Conservation (phyloP, 176 grass and related monocot genomes). For the Oryza nivara region DNA sequence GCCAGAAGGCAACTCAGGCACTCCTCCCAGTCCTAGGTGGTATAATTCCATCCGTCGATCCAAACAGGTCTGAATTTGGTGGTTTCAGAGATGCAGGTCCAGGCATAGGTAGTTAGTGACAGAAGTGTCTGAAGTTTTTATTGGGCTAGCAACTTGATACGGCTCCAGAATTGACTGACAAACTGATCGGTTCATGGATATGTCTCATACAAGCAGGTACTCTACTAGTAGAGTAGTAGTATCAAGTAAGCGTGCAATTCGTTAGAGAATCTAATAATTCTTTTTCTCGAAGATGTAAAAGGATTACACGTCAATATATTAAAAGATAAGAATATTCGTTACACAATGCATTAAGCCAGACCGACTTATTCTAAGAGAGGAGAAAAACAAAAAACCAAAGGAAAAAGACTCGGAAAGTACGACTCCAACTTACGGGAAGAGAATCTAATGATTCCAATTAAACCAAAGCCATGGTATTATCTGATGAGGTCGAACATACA, state of each 20-base stretch:
- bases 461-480: too few species aligned
- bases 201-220: not conserved
- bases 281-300: too few species aligned
- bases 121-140: not conserved
- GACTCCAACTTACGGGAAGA: too few species aligned
- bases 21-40: not conserved
- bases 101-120: not conserved
- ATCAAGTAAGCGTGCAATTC: not conserved
- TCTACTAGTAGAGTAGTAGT: not conserved
- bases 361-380: too few species aligned
- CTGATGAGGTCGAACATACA: too few species aligned
- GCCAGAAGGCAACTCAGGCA: slow-evolving; percentile 8
- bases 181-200: not conserved
- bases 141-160: not conserved
- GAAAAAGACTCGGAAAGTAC: too few species aligned
- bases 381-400: too few species aligned
- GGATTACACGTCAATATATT: too few species aligned
- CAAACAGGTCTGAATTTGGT: not conserved
- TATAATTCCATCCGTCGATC: not conserved
- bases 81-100: not conserved
- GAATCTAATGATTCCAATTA: too few species aligned
- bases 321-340: too few species aligned
- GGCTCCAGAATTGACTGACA: slow-evolving; percentile 1
- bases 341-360: too few species aligned
- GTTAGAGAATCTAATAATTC: too few species aligned